Base-by-base conservation (phyloP, 148 eudicot genomes). In the Camellia granthamiana region DNA sequence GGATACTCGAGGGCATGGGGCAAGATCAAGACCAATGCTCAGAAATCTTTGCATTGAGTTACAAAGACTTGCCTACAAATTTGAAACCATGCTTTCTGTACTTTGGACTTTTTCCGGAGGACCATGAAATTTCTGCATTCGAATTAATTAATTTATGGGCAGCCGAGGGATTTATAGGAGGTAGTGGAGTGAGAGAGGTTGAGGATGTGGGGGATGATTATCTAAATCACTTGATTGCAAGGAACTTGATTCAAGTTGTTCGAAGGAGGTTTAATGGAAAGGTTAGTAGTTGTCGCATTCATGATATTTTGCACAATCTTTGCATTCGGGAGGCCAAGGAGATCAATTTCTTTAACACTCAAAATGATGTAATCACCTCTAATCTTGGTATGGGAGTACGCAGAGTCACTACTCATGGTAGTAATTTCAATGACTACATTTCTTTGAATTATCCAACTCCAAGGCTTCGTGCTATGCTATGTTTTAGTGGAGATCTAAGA, bases 71-170 rank as follows among this genome's bases (percentile, higher is more conserved):
- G 62, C 83, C 83, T 13, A 13, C 38, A 6, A 4, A 61, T 4
- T 49, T 74, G 12, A 80, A 74, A 54, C 73, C 78, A 1, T 74
- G 77, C 43, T 80, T 80, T 67, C 65, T 74, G 5, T 80, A 74
- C 18, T 66, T 81, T 19, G 79, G 83, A 11, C 16, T 68, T 10
- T 75, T 75, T 42, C 79, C 68, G 13, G 83, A 81, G 60, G 79
- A 58, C 16, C 19, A 55, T 19, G 75, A 81, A 58, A 67, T 81
- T 75, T 68, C 72, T 67, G 46, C 51, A 4, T 42, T 46, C 44
- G 51, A 81, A 59, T 55, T 80, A 56, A 55, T 74, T 8, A 52
- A 41, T 3, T 6, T 74, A 1, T 74, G 83, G 83, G 64, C 54
- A 11, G 78, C 69, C 11, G 74, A 80, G 56, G 59, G 58, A 38